These are phyloP conservation scores for Colletotrichum falcatum DNA, from an alignment of 2,329 filamentous ascomycete genomes.

Conservation along the genomic window DNA sequence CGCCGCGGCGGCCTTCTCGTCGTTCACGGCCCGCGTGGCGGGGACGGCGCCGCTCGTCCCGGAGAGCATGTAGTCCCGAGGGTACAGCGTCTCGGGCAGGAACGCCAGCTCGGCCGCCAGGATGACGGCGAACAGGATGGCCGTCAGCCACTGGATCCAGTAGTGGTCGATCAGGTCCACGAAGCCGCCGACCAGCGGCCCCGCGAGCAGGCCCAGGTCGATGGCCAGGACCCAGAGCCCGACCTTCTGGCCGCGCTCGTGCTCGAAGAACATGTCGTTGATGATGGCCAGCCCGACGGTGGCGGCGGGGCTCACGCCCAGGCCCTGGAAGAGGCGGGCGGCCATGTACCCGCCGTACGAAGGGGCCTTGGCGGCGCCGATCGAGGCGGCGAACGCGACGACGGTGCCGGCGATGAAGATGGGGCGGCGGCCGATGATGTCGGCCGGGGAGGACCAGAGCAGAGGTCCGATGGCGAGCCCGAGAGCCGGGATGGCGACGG, in stretches of 20 bases:
- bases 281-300: constrained; percentile 67
- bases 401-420: constrained; percentile 59
- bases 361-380: constrained; percentile 50
- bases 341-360: constrained; percentile 65
- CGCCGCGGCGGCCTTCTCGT: constrained; percentile 38
- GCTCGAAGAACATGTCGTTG: constrained; percentile 67
- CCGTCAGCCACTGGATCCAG: constrained; percentile 68
- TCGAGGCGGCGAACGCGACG: constrained; percentile 49
- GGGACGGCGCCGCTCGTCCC: background rate
- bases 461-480: constrained; percentile 64
- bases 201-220: constrained; percentile 62
- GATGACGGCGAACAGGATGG: constrained; percentile 63
- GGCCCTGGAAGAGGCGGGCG: constrained; percentile 68
- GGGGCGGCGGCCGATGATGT: constrained; percentile 64
- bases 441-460: constrained; percentile 59
- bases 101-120: constrained; percentile 61
- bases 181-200: constrained; percentile 61
- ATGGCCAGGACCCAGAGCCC: constrained; percentile 69
- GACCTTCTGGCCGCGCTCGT: constrained; percentile 66
- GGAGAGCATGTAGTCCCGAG: constrained; percentile 61
- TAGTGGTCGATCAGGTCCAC: constrained; percentile 58
- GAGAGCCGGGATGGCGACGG: constrained; percentile 63
- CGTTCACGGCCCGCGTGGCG: constrained; percentile 24
- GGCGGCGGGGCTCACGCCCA: constrained; percentile 65
- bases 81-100: constrained; percentile 68